Evolutionary conservation across 2,329 filamentous ascomycete genomes (phyloP).

Genomic region (Penicillium sp.): DNA sequence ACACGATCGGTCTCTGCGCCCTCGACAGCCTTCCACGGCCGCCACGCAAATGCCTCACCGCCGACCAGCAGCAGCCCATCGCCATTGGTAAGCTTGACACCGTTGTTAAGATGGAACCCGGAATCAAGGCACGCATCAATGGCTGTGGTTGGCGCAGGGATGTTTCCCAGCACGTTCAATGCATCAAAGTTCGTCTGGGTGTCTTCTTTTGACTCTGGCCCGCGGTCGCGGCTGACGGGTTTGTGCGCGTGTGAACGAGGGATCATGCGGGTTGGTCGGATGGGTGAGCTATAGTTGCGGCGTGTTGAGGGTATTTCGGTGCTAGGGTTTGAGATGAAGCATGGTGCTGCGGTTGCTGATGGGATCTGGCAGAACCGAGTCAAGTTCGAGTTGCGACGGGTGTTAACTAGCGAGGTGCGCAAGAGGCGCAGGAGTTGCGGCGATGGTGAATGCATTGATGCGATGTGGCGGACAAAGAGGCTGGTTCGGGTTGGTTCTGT

Average conservation of each 20-base stretch:
- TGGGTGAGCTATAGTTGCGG: conserved; percentile 27
- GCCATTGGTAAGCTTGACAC: conserved; percentile 66
- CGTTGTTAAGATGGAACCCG: conserved; percentile 85
- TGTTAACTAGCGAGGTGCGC: conserved; percentile 33
- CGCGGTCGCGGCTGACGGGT: conserved; percentile 54
- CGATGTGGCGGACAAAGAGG: background rate
- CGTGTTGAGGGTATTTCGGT: conserved; percentile 9
- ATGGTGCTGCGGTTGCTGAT: conserved; percentile 5
- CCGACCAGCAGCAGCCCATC: conserved; percentile 75
- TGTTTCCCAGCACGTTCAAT: conserved; percentile 75
- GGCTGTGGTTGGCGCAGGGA: conserved; percentile 73
- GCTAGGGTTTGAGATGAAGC: background rate
- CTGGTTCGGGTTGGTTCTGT: background rate
- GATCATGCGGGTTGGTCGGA: conserved; percentile 32
- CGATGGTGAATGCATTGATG: conserved; percentile 42
- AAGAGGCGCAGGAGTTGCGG: conserved; percentile 43
- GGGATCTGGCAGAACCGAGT: conserved; percentile 12
- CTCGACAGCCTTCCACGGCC: conserved; percentile 64
- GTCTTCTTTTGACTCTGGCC: conserved; percentile 59
- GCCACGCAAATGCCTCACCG: conserved; percentile 86
- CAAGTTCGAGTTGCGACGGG: conserved; percentile 12
- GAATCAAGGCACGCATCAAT: conserved; percentile 79
- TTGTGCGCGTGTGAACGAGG: conserved; percentile 36
- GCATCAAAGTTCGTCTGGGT: conserved; percentile 70
- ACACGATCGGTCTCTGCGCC: conserved; percentile 31